Base-by-base conservation (phyloP, 164 flowering plant genomes). In the Litsea cubeba region DNA sequence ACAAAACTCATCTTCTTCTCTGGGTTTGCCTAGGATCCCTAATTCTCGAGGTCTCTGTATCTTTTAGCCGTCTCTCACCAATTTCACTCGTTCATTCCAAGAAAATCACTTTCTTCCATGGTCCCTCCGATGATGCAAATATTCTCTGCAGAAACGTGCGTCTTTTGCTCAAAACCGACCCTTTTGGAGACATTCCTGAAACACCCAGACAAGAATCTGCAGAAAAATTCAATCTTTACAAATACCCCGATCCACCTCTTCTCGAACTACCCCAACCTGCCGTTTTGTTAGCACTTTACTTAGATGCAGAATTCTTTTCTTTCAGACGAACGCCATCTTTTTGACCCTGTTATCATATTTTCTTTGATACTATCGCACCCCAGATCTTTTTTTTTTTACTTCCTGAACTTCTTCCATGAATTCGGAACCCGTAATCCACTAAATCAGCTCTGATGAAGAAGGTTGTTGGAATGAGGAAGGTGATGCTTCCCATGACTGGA, bases 401-500 rank as follows among this genome's bases (percentile, higher is more conserved):
- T 35, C 7, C 32, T 65, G 14, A 14, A 65, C 28, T 28, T 17
- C 5, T 25, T 32, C 28, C 17, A 65, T 65, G 40, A 28, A 17
- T 28, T 12, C 40, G 20, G 7, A 26, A 6, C 30, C 65, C 4
- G 66, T 28, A 58, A 68, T 80, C 3, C 70, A 65, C 26, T 75
- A 80, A 12, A 71, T 80, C 32, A 80, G 77, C 35, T 80, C 77
- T 11, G 78, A 78, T 46, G 78, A 81, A 15, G 81, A 74, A 12
- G 65, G 49, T 20, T 70, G 12, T 66, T 68, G 65, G 57, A 74
- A 71, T 24, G 83, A 69, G 14, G 35, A 50, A 18, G 58, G 2
- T 1, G 72, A 57, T 40, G 84, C 79, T 28, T 35, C 23, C 3
- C 68, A 12, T n/a, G 83, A 84, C 57, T 87, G 85, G 87, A 1